Base-by-base conservation (phyloP, 2,329 filamentous ascomycete genomes). In the Achaetomium macrosporum region DNA sequence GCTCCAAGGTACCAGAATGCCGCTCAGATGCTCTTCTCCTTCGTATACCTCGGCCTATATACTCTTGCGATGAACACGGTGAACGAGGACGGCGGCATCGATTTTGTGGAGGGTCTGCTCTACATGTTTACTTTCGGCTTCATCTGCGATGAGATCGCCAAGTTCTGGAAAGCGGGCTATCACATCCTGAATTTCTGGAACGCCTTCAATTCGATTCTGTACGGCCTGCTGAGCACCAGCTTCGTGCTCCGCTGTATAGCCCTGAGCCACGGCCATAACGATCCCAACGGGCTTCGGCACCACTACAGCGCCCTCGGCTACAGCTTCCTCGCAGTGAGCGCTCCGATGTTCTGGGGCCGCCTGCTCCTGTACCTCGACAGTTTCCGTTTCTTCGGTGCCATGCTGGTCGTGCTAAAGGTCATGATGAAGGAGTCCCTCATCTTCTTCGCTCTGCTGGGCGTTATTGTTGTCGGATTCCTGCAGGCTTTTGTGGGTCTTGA, bases 181-280 rank as follows among this genome's bases (percentile, higher is more conserved):
- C 87, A 87, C 63, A 97, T 97, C 64, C 77, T 99, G 51, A 86
- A 89, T 17, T 99, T 99, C 69, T 97, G 93, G 93, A 96, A 96
- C 64, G 88, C 88, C 20, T 96, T 99, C 75, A 99, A 99, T 69
- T 79, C 81, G 25, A 77, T 85, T 0, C 77, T 99, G 0, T 99
- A 99, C 69, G 70, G 79, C 0, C 75, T 97, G 1, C 76, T 99
- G 33, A 81, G 83, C 0, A 80, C 88, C 3, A 95, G 89, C 2
- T 85, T 99, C 58, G 73, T 88, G 40, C 73, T 91, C 36, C 86
- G 93, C 33, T 79, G 95, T 61, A 76, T 95, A 44, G 92, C 90
- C 2, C 75, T 96, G 10, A 78, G 77, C 9, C 82, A 92, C 57
- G 74, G 76, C 0, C 42, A 41, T 2, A 68, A 71, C 2, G 71